phyloP scores from a whole-genome alignment of 306 rosid genomes.

The Casuarina cunninghamiana region DNA sequence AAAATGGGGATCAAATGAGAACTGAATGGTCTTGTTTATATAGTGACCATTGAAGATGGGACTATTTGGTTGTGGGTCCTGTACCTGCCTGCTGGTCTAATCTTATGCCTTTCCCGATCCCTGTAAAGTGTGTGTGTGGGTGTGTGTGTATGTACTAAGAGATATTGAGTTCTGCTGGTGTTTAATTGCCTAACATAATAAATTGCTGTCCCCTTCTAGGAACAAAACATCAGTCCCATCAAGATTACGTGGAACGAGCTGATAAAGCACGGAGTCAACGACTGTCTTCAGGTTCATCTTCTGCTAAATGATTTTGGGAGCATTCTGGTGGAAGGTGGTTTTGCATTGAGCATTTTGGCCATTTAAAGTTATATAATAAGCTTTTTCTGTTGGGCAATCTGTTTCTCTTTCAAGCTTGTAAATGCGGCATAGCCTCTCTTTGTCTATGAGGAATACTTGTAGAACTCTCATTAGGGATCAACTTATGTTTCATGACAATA shows the following conservation, averaged over 20 bases:
- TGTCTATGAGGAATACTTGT: neutral
- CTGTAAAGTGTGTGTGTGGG: no score
- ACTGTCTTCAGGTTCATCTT: slow-evolving; percentile 70
- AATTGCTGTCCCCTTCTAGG: slow-evolving; percentile 48
- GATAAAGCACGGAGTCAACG: slow-evolving; percentile 95
- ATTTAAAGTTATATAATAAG: neutral
- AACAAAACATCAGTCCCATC: slow-evolving; percentile 83
- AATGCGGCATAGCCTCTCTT: neutral
- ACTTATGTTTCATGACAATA: neutral
- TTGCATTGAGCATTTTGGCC: slow-evolving; percentile 21
- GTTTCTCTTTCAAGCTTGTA: slow-evolving; percentile 1
- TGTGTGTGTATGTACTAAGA: no score
- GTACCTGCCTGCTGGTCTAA: neutral
- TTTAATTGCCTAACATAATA: slow-evolving; percentile 20
- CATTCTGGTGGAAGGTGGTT: slow-evolving; percentile 24
- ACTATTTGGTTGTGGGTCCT: neutral
- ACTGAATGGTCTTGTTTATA: neutral
- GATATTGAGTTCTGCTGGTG: neutral
- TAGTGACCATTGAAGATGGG: neutral
- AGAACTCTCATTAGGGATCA: neutral
- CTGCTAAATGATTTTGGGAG: slow-evolving; percentile 56
- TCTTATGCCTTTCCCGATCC: neutral
- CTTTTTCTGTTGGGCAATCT: slow-evolving; percentile 12
- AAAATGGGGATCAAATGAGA: neutral
- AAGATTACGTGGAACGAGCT: slow-evolving; percentile 89